Base-by-base conservation (phyloP, 768 basidiomycete genomes). In the Tylopilus vinaceipallidus region DNA sequence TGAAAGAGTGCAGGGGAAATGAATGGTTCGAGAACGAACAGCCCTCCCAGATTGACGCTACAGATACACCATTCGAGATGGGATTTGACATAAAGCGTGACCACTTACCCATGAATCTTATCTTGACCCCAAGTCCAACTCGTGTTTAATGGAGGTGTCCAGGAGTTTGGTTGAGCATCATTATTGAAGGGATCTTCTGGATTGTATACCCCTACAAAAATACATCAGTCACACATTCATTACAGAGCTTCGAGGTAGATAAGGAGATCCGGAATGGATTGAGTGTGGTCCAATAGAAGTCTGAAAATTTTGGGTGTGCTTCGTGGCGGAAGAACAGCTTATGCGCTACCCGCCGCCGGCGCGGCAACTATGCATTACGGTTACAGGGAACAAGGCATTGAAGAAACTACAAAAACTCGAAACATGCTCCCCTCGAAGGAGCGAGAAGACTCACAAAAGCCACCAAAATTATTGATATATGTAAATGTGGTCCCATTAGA, bases 1-100 rank as follows among this genome's bases (percentile, higher is more conserved):
- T 87, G 78, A 69, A 72, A 87, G 30, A 86, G 64, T 3, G 73
- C 72, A 0, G 87, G 86, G 2, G 77, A 69, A 65, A 90, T 88
- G 70, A 88, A 89, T 3, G 88, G 90, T 66, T 94, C 91, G 26
- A 84, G 76, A 20, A 83, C 81, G 59, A 91, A 82, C 67, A 84
- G 80, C 1, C 89, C 89, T 30, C 84, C 86, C 29, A 91, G 69
- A 61, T 90, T 90, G 39, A 86, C 82, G 14, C 81, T 75, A 41
- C 16, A n/a, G 20, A 20, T 40, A 53, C 22, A 54, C 61, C 22
- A 55, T 51, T 50, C 41, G 49, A 32, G 23, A 50, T 32, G 36
- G 46, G 32, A 22, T 45, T 2, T n/a, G 40, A 20, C 20, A 42
- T 13, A 16, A 58, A 33, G 53, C 41, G 53, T 45, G 34, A 39